These are phyloP conservation scores for Trypanosoma platydactyli DNA, from an alignment of 208 protist species.

Conservation along the genomic window DNA sequence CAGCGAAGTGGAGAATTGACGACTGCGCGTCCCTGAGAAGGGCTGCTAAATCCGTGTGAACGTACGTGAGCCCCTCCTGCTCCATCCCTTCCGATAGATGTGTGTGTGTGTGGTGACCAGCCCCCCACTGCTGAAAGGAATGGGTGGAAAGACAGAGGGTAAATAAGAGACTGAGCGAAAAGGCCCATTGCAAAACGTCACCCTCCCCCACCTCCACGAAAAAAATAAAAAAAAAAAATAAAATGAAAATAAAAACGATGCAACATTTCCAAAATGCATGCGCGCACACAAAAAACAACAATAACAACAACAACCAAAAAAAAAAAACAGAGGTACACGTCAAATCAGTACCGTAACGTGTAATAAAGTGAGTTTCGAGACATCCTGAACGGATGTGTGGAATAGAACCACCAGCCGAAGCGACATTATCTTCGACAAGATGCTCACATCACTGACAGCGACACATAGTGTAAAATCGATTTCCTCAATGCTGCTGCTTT, in stretches of 20 bases:
- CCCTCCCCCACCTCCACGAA: no score
- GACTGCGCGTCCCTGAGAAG: conserved; percentile 34
- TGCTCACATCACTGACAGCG: conserved; percentile 15
- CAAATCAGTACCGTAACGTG: conserved; percentile 5
- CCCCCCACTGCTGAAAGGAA: no score
- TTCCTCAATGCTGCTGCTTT: conserved; percentile 19
- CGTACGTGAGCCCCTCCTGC: conserved; percentile 16
- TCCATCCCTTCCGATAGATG: neutral
- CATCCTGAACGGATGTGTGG: conserved; percentile 19
- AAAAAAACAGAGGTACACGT: conserved; percentile 1
- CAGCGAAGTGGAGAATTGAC: conserved; percentile 15
- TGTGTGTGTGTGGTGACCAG: neutral
- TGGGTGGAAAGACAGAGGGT: no score
- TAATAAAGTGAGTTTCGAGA: conserved; percentile 3
- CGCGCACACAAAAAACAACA: conserved; percentile 9
- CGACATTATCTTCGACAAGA: conserved; percentile 7
- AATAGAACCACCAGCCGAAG: conserved; percentile 3
- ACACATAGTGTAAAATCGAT: conserved; percentile 24
- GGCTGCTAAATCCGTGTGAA: conserved; percentile 38
- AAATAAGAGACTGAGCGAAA: no score
- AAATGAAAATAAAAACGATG: conserved; percentile 5
- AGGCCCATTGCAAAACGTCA: no score
- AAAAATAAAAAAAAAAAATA: conserved; percentile 12
- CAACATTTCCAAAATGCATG: conserved; percentile 4
- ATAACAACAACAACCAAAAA: neutral